A percentile compares a stretch with the other conserved stretches of the same genome.
These are phyloP conservation scores for Talaromyces islandicus DNA, from an alignment of 2,329 filamentous ascomycete species.

Conservation along the genomic window DNA sequence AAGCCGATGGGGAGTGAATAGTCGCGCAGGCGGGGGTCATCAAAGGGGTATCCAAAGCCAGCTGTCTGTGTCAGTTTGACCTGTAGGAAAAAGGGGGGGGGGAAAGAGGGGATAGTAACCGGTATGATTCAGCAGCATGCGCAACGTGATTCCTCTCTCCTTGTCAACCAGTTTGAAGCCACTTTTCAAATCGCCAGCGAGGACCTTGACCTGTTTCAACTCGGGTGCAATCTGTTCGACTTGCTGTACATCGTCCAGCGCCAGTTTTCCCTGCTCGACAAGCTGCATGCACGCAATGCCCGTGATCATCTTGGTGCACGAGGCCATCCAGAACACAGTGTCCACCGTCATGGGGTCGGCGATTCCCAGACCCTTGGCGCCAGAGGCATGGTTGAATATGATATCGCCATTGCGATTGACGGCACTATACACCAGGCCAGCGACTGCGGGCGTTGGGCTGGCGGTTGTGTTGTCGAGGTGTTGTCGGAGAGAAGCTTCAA, in stretches of 20 bases:
- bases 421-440: constrained; percentile 17
- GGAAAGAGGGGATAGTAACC: constrained; percentile 16
- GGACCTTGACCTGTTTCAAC: constrained; percentile 43
- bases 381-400: constrained; percentile 22
- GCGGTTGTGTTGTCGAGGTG: constrained; percentile 8
- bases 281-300: constrained; percentile 53
- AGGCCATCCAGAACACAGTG: constrained; percentile 46
- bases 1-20: constrained; percentile 42
- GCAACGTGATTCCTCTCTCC: constrained; percentile 41
- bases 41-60: constrained; percentile 43
- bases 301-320: constrained; percentile 52
- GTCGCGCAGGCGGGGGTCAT: constrained; percentile 38
- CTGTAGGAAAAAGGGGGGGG: background rate
- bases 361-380: constrained; percentile 15
- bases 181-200: constrained; percentile 21
- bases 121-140: constrained; percentile 48
- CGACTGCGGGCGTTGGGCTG: constrained; percentile 1
- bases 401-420: constrained; percentile 21
- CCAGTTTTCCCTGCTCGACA: constrained; percentile 47
- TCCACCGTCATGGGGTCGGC: constrained; percentile 20
- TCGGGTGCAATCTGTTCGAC: constrained; percentile 45
- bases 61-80: constrained; percentile 10
- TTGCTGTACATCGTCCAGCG: constrained; percentile 44
- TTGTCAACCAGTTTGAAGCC: constrained; percentile 28
- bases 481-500: constrained; percentile 8